phyloP scores from a whole-genome alignment of 441 rosid species.

The Populus hybrid region DNA sequence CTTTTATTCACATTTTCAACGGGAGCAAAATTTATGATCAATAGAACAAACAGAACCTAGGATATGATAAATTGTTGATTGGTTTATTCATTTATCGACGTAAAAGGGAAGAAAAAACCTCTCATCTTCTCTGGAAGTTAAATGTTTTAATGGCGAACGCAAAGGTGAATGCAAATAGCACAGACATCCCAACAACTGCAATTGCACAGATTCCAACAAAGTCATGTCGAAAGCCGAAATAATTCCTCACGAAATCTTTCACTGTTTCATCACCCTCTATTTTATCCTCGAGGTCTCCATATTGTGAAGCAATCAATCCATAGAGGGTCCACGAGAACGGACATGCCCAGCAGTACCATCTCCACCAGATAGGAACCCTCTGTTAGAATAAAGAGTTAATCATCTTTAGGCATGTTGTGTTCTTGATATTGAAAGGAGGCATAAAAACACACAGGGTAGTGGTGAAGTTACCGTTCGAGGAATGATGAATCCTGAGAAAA shows the following conservation, averaged over 20 bases:
- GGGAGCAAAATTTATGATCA: background rate
- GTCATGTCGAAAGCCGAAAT: constrained; percentile 57
- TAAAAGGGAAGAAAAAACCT: background rate
- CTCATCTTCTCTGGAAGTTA: constrained; percentile 66
- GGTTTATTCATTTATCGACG: background rate
- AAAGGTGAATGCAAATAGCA: constrained; percentile 56
- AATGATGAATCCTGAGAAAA: constrained; percentile 57
- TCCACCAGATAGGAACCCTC: constrained; percentile 90
- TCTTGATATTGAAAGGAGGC: no score
- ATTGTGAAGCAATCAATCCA: constrained; percentile 71
- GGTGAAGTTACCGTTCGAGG: constrained; percentile 40
- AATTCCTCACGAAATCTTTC: constrained; percentile 45
- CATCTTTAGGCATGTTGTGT: background rate
- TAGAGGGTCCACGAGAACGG: constrained; percentile 74
- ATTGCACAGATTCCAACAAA: constrained; percentile 49
- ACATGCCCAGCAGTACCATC: constrained; percentile 76
- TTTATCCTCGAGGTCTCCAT: constrained; percentile 47
- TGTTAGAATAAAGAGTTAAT: constrained; percentile 23
- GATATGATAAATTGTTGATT: background rate
- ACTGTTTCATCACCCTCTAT: constrained; percentile 51
- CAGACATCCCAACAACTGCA: constrained; percentile 40
- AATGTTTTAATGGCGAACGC: constrained; percentile 60
- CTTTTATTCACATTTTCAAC: background rate
- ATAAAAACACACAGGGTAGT: background rate
- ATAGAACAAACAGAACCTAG: background rate